A percentile compares a stretch with the other conserved stretches of the same genome.
These are phyloP conservation scores for Nicotiana obtusifolia DNA, from an alignment of 257 asterid genomes.

Conservation along the genomic window DNA sequence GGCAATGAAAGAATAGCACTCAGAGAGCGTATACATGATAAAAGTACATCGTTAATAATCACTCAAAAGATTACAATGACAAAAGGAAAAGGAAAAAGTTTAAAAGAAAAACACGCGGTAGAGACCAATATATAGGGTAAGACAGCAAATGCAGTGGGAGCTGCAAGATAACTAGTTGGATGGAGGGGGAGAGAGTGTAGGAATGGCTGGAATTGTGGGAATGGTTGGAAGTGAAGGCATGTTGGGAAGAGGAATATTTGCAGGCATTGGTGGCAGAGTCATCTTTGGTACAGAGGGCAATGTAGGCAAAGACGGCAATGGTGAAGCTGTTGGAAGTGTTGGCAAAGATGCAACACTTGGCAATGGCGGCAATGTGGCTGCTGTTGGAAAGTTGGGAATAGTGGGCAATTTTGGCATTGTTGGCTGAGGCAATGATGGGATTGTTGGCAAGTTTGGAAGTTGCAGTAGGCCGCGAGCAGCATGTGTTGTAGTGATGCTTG, in stretches of 20 bases:
- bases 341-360: background rate
- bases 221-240: background rate
- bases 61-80: background rate
- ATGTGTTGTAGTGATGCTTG: background rate
- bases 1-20: background rate
- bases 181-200: conserved; percentile 11
- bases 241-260: background rate
- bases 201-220: background rate
- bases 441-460: background rate
- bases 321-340: background rate
- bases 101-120: background rate
- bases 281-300: conserved; percentile 7
- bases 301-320: background rate
- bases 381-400: background rate
- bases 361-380: background rate
- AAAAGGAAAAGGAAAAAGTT: background rate
- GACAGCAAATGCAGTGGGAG: background rate
- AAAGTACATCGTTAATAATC: background rate
- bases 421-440: background rate
- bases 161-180: background rate
- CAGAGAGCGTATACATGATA: background rate
- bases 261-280: conserved; percentile 2
- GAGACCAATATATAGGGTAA: background rate
- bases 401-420: conserved; percentile 1
- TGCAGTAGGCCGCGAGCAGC: conserved; percentile 7